Evolutionary conservation across 495 filamentous ascomycete species (phyloP), one percentile per base, ranked within the genome.

Genomic region (Hypoxylon fuscum): DNA sequence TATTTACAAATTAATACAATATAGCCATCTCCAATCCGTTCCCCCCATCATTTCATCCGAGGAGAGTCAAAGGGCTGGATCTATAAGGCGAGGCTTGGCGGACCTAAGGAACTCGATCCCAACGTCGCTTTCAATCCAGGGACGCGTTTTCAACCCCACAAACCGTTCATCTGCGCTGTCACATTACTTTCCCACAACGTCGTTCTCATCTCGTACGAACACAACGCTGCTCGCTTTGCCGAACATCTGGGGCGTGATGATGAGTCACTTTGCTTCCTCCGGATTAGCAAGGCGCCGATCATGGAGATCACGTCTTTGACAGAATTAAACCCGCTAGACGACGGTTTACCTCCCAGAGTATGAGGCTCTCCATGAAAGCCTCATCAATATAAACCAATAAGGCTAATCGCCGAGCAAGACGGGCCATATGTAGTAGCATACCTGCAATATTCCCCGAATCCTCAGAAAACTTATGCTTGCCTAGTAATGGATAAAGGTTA

Each of bases 1-100:
- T 71, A 71, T 71, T 68, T 51, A 52, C 50, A 55, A 46, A 64
- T 51, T 57, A 65, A 64, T 59, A 65, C 59, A 58, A 66, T 63
- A 55, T 60, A 66, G 29, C 62, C 51, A 51, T 42, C 45, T 59
- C 54, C 48, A 32, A 63, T 50, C 42, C 60, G 41, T 21, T 34
- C 21, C 41, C 55, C 45, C 37, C 32, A 4, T 41, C 38, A 38
- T 51, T 63, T 51, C 65, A 71, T 55, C 60, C 56, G 48, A 43
- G 58, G 49, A 15, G 17, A 60, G 37, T 34, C 31, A 42, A 55
- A 60, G 62, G 55, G 62, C 55, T 60, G 62, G 62, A 56, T 37
- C 2, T 35, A 56, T 47, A 44, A 67, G 63, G 63, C 63, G 63
- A 62, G 52, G 22, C 63, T 62, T 58, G 58, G 63, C 63, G 41